Evolutionary conservation across 805 yeast species (phyloP).

Genomic region (Teunomyces pallodes): DNA sequence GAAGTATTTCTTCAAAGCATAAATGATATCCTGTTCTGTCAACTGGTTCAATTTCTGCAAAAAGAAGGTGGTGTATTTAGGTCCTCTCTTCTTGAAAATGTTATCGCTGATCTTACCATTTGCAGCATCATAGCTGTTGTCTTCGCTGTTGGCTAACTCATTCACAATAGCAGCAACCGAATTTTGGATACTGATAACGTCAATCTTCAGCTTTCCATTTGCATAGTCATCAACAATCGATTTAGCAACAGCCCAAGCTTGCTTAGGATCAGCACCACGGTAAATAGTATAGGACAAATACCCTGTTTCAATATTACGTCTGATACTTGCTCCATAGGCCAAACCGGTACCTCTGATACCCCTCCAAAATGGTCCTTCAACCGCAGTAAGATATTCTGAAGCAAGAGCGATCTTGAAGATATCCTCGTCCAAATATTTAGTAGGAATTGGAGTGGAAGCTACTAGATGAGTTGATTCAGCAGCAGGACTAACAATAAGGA

Average conservation of each 20-base stretch:
- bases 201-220: conserved; percentile 52
- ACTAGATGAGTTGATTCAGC: conserved; percentile 76
- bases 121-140: conserved; percentile 66
- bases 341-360: conserved; percentile 93
- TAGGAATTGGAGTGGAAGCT: conserved; percentile 59
- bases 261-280: conserved; percentile 79
- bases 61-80: conserved; percentile 54
- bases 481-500: conserved; percentile 72
- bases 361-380: conserved; percentile 97
- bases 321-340: conserved; percentile 81
- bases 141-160: conserved; percentile 63
- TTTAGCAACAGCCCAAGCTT: conserved; percentile 62
- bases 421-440: conserved; percentile 47
- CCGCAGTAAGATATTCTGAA: conserved; percentile 72
- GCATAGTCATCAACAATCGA: conserved; percentile 62
- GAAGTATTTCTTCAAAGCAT: conserved; percentile 56
- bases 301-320: conserved; percentile 62
- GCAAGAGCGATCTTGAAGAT: conserved; percentile 69
- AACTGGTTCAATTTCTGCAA: conserved; percentile 52
- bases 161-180: conserved; percentile 76
- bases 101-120: conserved; percentile 62
- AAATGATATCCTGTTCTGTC: conserved; percentile 50
- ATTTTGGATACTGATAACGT: conserved; percentile 60
- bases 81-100: conserved; percentile 67
- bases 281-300: conserved; percentile 64